Percentiles rank a stretch among this genome's conserved stretches.
Evolutionary conservation across 2,329 filamentous ascomycete species (phyloP).

Genomic region (Didymella sp.): DNA sequence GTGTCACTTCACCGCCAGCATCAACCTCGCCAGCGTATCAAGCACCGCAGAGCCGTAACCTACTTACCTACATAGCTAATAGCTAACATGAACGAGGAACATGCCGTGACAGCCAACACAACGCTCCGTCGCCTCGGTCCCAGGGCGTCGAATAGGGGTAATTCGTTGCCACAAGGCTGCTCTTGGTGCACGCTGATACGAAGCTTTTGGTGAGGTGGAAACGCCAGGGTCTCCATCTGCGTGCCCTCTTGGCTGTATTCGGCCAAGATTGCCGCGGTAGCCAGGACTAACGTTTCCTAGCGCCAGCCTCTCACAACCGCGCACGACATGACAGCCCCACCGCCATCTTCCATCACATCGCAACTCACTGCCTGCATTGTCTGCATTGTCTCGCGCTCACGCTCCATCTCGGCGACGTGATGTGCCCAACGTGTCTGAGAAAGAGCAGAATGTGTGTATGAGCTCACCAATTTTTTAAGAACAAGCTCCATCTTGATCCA

Average conservation of each 20-base stretch:
- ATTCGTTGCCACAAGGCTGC: constrained; percentile 13
- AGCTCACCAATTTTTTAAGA: too few relatives aligned
- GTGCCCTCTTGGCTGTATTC: constrained; percentile 2
- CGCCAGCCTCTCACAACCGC: constrained; percentile 7
- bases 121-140: neutral
- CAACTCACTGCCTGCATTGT: constrained; percentile 1
- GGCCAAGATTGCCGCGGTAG: neutral
- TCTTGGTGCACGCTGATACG: constrained; percentile 11
- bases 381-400: neutral
- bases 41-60: constrained; percentile 3
- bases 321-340: constrained; percentile 12
- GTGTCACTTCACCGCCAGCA: constrained; percentile 4
- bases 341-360: constrained; percentile 11
- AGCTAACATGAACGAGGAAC: constrained; percentile 1
- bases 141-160: constrained; percentile 20
- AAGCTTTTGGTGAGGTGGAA: neutral
- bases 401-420: neutral
- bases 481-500: neutral
- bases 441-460: neutral
- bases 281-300: neutral
- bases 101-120: constrained; percentile 12
- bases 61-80: too few relatives aligned
- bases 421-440: neutral
- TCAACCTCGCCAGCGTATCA: constrained; percentile 1
- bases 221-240: constrained; percentile 3